Evolutionary conservation across 768 basidiomycete species (phyloP).

Genomic region (Xerocomellus intermedius): DNA sequence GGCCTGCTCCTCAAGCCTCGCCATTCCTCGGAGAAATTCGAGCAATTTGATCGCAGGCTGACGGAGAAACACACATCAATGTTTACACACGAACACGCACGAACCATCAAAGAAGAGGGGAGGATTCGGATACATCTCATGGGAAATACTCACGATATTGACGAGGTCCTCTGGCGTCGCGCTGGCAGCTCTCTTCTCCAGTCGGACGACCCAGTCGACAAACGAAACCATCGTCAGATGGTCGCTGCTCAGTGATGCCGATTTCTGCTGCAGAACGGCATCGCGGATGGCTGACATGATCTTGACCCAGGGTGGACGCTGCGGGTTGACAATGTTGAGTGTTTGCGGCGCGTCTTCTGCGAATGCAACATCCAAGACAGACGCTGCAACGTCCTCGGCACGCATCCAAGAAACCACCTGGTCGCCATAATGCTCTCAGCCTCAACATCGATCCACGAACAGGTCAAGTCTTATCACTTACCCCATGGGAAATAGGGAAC

Average conservation of each 20-base stretch:
- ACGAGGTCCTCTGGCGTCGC: slow-evolving; percentile 6
- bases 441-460: background rate
- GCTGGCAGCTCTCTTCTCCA: slow-evolving; percentile 26
- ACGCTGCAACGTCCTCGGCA: slow-evolving; percentile 33
- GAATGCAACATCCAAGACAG: slow-evolving; percentile 36
- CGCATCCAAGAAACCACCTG: slow-evolving; percentile 38
- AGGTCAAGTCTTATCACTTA: slow-evolving; percentile 17
- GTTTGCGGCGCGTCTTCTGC: slow-evolving; percentile 19
- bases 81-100: too few relatives aligned
- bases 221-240: slow-evolving; percentile 26
- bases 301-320: slow-evolving; percentile 30
- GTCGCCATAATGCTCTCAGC: too few relatives aligned
- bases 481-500: slow-evolving; percentile 34
- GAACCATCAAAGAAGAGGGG: too few relatives aligned
- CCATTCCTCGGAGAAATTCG: slow-evolving; percentile 25
- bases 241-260: background rate
- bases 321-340: slow-evolving; percentile 40
- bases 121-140: too few relatives aligned
- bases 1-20: slow-evolving; percentile 1
- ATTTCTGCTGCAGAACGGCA: slow-evolving; percentile 15
- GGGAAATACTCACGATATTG: background rate
- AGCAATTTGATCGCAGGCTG: slow-evolving; percentile 36
- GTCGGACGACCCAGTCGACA: slow-evolving; percentile 28
- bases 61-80: too few relatives aligned
- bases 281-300: slow-evolving; percentile 26